Conservation (phyloP, 129 eudicot species). For the Ambrosia trifida region DNA sequence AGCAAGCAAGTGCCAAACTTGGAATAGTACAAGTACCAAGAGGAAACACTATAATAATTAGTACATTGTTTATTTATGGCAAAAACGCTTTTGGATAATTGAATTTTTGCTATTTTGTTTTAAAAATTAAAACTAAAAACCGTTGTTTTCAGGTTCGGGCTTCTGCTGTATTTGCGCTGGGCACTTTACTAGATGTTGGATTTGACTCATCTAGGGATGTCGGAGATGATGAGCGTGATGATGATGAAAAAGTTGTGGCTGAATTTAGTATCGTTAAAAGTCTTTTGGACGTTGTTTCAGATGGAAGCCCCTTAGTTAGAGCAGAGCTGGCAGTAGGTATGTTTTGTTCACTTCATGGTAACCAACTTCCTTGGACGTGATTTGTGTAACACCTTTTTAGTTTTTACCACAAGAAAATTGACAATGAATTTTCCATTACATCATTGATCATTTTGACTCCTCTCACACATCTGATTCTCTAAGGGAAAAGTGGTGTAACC, state of each 20-base stretch:
- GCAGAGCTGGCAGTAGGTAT: slow-evolving; percentile 97
- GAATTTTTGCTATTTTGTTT: neutral
- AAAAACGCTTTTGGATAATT: neutral
- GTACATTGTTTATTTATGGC: neutral
- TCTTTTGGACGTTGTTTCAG: slow-evolving; percentile 82
- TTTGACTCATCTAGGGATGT: slow-evolving; percentile 73
- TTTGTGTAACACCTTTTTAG: neutral
- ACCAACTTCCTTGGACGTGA: neutral
- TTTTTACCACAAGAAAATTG: neutral
- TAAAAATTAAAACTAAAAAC: neutral
- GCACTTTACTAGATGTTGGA: slow-evolving; percentile 86
- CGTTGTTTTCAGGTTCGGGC: slow-evolving; percentile 77
- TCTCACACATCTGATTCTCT: neutral
- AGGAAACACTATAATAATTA: neutral
- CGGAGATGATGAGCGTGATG: slow-evolving; percentile 89
- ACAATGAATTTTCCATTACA: neutral
- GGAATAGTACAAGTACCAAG: neutral
- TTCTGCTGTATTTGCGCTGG: slow-evolving; percentile 92
- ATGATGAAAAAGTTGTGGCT: slow-evolving; percentile 84
- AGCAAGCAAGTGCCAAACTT: neutral
- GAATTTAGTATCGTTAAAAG: slow-evolving; percentile 72
- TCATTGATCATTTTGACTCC: neutral
- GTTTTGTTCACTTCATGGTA: slow-evolving; percentile 22
- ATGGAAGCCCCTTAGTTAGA: slow-evolving; percentile 96
- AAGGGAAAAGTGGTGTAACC: neutral